phyloP scores from a whole-genome alignment of 768 basidiomycete genomes.

The Multifurca ochricompacta region DNA sequence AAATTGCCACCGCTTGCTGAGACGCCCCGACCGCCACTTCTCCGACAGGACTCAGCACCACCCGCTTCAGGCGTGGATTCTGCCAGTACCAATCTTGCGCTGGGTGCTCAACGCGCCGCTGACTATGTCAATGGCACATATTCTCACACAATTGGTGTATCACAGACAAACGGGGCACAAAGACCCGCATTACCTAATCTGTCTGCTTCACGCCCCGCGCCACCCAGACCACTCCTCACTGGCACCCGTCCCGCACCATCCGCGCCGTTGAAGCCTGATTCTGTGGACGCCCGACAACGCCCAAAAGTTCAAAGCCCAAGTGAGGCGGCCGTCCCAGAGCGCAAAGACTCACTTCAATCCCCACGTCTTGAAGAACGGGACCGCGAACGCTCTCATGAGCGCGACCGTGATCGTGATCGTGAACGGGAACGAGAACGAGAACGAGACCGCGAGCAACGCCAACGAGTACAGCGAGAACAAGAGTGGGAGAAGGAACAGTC shows the following conservation, averaged over 20 bases:
- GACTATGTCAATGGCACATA: conserved; percentile 54
- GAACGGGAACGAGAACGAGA: conserved; percentile 20
- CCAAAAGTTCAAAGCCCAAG: conserved; percentile 51
- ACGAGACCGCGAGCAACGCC: conserved; percentile 18
- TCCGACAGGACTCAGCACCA: conserved; percentile 43
- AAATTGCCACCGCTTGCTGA: conserved; percentile 36
- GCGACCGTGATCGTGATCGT: conserved; percentile 25
- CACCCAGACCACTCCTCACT: conserved; percentile 56
- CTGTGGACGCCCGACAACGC: conserved; percentile 59
- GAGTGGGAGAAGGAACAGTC: conserved; percentile 29
- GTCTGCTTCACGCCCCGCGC: conserved; percentile 58
- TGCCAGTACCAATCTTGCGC: conserved; percentile 26
- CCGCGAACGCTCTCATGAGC: conserved; percentile 29
- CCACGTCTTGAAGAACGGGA: conserved; percentile 21
- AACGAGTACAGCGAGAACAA: conserved; percentile 24
- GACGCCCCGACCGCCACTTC: conserved; percentile 27
- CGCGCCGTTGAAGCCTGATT: conserved; percentile 44
- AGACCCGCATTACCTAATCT: conserved; percentile 30
- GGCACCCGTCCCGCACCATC: conserved; percentile 48
- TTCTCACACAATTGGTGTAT: conserved; percentile 35
- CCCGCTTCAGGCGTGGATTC: conserved; percentile 29
- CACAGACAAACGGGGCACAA: conserved; percentile 23
- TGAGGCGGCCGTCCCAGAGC: conserved; percentile 29
- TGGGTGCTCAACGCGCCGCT: conserved; percentile 50
- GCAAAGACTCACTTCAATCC: conserved; percentile 42